phyloP scores from a whole-genome alignment of 176 grass and related monocot genomes.

The Oryza australiensis region DNA sequence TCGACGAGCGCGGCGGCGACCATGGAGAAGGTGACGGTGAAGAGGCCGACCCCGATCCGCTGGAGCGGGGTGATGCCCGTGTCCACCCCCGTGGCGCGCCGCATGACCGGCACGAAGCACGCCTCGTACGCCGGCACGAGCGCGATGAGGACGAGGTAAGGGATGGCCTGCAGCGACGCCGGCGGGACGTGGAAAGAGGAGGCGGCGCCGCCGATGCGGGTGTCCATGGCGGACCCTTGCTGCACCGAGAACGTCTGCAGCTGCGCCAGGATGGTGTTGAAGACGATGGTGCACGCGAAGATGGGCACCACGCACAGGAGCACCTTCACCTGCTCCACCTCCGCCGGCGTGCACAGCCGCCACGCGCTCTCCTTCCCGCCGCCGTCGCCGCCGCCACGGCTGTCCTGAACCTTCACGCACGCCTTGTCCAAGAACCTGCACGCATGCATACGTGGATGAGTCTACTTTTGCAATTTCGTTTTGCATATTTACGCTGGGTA shows the following conservation, averaged over 20 bases:
- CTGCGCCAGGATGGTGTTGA: constrained; percentile 89
- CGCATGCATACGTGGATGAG: not conserved
- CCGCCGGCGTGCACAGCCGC: constrained; percentile 58
- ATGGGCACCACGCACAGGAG: constrained; percentile 78
- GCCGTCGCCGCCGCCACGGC: not conserved
- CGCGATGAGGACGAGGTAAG: constrained; percentile 57
- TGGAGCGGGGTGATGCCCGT: constrained; percentile 79
- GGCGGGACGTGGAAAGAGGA: constrained; percentile 62
- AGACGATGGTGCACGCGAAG: constrained; percentile 85
- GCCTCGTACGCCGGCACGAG: constrained; percentile 76
- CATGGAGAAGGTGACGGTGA: constrained; percentile 88
- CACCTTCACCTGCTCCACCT: constrained; percentile 84
- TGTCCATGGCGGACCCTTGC: constrained; percentile 72
- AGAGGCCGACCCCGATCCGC: constrained; percentile 80
- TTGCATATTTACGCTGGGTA: too few relatives aligned
- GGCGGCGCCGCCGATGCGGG: constrained; percentile 5
- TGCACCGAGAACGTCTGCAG: constrained; percentile 92
- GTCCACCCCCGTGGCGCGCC: constrained; percentile 53
- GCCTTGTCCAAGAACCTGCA: constrained; percentile 82
- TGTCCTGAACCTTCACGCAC: constrained; percentile 54
- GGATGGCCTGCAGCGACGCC: constrained; percentile 82
- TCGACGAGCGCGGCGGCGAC: constrained; percentile 72
- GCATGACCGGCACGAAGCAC: constrained; percentile 55
- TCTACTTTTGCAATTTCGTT: too few relatives aligned
- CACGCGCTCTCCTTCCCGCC: constrained; percentile 54